Evolutionary conservation across 495 filamentous ascomycete genomes (phyloP).

Genomic region (Aspergillus heteromorphus): DNA sequence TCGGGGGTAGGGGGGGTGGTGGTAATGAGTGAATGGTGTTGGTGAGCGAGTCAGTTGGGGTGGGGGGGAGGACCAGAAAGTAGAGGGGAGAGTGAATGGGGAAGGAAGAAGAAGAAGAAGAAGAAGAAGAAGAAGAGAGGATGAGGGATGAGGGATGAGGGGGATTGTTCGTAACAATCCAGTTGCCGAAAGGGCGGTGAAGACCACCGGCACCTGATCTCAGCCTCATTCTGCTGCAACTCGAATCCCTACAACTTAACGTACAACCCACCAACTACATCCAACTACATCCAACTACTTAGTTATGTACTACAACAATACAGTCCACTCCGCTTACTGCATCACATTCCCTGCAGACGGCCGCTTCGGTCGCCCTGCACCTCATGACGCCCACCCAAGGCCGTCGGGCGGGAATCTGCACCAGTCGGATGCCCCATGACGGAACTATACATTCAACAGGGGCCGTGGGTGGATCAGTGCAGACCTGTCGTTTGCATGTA

Average conservation of each 20-base stretch:
- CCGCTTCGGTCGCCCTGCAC: background rate
- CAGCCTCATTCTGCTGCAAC: constrained; percentile 17
- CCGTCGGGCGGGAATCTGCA: background rate
- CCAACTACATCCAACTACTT: background rate
- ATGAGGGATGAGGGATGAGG: constrained; percentile 5
- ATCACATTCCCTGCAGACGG: background rate
- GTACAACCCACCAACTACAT: background rate
- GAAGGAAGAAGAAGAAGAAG: background rate
- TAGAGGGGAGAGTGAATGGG: constrained; percentile 10
- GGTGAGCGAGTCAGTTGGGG: too few species aligned
- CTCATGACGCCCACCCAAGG: constrained; percentile 8
- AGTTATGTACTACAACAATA: too few species aligned
- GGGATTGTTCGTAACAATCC: too few species aligned
- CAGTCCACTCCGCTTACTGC: too few species aligned
- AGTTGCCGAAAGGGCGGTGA: constrained; percentile 32
- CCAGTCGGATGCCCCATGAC: background rate
- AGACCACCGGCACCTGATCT: constrained; percentile 23
- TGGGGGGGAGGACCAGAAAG: background rate
- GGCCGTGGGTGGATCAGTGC: too few species aligned
- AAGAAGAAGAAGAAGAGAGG: constrained; percentile 9
- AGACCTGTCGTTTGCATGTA: too few species aligned
- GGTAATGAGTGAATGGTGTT: background rate
- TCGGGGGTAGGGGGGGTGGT: background rate
- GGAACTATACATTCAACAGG: background rate
- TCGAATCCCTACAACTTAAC: too few species aligned